Evolutionary conservation across 345 rosid genomes (phyloP), one percentile per base, ranked within the genome.

Genomic region (Boechera retrofracta): DNA sequence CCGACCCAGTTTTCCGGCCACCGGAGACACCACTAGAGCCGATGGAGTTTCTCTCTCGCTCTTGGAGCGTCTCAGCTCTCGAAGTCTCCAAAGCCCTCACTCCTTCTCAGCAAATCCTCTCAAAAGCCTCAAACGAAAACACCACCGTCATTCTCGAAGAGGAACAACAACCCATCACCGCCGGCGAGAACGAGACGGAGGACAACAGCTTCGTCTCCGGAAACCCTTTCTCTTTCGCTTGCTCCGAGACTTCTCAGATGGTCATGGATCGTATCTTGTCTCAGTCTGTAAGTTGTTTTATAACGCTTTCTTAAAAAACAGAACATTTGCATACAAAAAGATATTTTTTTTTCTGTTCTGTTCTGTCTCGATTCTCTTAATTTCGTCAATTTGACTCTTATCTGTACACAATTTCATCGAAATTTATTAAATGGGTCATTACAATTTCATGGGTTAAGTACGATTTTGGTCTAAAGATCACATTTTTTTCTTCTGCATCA

Each of bases 31-130:
- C 97, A 0, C 61, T 74, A 5, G 94, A 90, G 79, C 91, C 98
- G 53, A 94, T 94, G 96, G 98, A 94, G 85, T 94, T 90, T 71
- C 88, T 94, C 10, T 88, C 98, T 21, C 97, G 98, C 6, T 90
- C 98, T 0, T 94, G 98, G 97, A 92, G 98, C 62, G 75, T 90
- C n/a, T 94, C 98, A 9, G 91, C 98, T 15, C 79, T 75, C 3
- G 88, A 90, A 58, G 92, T 92, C 54, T 90, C 97, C 2, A 89
- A 87, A 73, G 94, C 90, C 4, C 80, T 94, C 15, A 82, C 75
- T 69, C 64, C 80, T 49, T 28, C 65, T 39, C 66, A 21, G 29
- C 47, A 60, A 35, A 9, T 36, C 47, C 45, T 60, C 65, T 61
- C 84, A 0, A 85, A 85, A 24, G 69, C 80, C 70, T 71, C 83